Conservation (phyloP, 2,329 filamentous ascomycete species). For the Penicillium frequentans region DNA sequence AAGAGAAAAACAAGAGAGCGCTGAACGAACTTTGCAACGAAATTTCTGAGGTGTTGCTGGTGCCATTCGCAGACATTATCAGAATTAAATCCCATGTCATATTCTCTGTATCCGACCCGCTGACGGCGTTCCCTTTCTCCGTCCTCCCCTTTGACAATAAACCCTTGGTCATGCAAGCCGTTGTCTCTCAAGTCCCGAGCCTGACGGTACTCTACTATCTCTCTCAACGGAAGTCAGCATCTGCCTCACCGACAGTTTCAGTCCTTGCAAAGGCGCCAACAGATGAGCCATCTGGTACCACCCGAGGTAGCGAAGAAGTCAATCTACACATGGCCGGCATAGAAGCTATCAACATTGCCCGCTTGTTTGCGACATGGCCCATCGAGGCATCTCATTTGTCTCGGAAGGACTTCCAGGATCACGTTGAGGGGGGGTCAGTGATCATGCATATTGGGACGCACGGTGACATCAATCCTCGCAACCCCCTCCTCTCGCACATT, state of each 20-base stretch:
- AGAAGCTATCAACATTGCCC: conserved; percentile 27
- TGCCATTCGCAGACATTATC: conserved; percentile 19
- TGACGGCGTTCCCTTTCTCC: conserved; percentile 26
- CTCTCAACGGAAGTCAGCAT: conserved; percentile 15
- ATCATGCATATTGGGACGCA: conserved; percentile 28
- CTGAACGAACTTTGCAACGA: conserved; percentile 10
- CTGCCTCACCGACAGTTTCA: conserved; percentile 18
- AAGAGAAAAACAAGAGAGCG: conserved; percentile 11
- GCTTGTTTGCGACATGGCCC: conserved; percentile 25
- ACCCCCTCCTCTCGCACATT: conserved; percentile 26
- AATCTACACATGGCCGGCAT: conserved; percentile 26
- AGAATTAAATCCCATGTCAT: conserved; percentile 21
- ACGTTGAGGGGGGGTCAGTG: conserved; percentile 20
- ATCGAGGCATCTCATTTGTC: conserved; percentile 26
- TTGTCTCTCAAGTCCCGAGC: conserved; percentile 25
- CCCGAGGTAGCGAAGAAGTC: conserved; percentile 11
- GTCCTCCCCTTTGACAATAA: conserved; percentile 18
- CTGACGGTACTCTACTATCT: conserved; percentile 24
- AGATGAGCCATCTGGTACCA: background rate
- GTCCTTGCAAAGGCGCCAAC: conserved; percentile 24
- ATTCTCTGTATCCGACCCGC: conserved; percentile 24
- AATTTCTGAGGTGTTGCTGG: conserved; percentile 18
- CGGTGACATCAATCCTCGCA: conserved; percentile 19
- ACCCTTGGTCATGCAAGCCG: conserved; percentile 20
- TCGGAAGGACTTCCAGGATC: conserved; percentile 19